Percentiles rank a stretch among this genome's conserved stretches.
Evolutionary conservation across 2,329 filamentous ascomycete genomes (phyloP).

Genomic region (Penicillium nordicum): DNA sequence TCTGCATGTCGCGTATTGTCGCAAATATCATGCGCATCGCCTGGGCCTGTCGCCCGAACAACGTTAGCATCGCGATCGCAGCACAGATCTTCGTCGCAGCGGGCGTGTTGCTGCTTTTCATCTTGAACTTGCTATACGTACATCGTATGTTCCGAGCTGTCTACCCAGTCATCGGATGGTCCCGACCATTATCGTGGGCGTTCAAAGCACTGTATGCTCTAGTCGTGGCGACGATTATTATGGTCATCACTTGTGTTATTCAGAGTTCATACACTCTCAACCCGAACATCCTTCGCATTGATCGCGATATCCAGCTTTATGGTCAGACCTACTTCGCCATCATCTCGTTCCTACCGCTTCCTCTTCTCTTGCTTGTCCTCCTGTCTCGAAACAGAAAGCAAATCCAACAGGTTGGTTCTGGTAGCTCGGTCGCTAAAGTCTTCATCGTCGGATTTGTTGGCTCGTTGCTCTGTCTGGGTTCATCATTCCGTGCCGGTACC

Average conservation of each 20-base stretch:
- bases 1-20: constrained; percentile 49
- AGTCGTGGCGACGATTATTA: constrained; percentile 59
- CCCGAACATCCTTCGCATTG: constrained; percentile 46
- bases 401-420: constrained; percentile 63
- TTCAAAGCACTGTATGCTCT: constrained; percentile 60
- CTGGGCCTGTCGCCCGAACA: constrained; percentile 50
- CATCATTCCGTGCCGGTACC: constrained; percentile 64
- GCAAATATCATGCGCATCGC: constrained; percentile 52
- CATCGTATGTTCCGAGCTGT: constrained; percentile 72
- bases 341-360: constrained; percentile 65
- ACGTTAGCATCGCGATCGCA: constrained; percentile 52
- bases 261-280: constrained; percentile 66
- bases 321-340: constrained; percentile 60
- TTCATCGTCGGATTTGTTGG: constrained; percentile 59
- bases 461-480: constrained; percentile 63
- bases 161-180: constrained; percentile 70
- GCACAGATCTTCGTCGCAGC: constrained; percentile 69
- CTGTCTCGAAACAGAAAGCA: constrained; percentile 44
- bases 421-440: constrained; percentile 65
- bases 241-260: constrained; percentile 63
- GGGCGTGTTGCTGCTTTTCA: constrained; percentile 70
- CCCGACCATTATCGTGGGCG: constrained; percentile 46
- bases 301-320: constrained; percentile 63
- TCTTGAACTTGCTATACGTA: constrained; percentile 73
- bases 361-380: constrained; percentile 50